Evolutionary conservation across 129 eudicot genomes (phyloP), one percentile per base, ranked within the genome.

Genomic region (Artemisia tridentata): DNA sequence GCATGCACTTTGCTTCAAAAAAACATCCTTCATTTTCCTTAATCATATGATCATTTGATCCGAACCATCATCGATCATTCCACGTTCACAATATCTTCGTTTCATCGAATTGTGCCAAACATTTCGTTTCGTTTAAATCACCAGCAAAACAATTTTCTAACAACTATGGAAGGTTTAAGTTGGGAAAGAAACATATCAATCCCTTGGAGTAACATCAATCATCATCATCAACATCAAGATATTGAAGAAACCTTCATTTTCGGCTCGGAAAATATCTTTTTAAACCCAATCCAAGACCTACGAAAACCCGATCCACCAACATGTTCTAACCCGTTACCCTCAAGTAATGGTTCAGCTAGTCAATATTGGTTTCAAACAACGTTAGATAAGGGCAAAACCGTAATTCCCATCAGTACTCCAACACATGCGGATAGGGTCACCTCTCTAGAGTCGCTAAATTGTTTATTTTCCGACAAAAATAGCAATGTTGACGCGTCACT

Each of bases 391-490:
- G 59, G 29, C 62, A 70, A 65, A 4, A 52, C 17, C 20, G 78
- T 61, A 43, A 64, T 72, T 65, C 67, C 65, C 2, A 57, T 20
- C 65, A 51, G 65, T 7, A 25, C 73, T 7, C 31, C 50, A 56
- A 38, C 45, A 1, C 45, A 38, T 38, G 45, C 10, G 45, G 45
- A 38, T 38, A 38, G 45, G 45, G 45, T 38, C 10, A 48, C 78
- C 59, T 20, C 96, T 38, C 68, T 87, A 52, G 96, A 84, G 13
- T 80, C 97, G 50, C 77, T 85, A 0, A 89, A 84, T 19, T 86
- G 92, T 67, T 57, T 88, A 61, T 65, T 85, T 5, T 86, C 93
- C 2, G 67, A 63, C 15, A 76, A 90, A 31, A 90, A 78, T 63
- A 90, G 85, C 81, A 74, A 59, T 65, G 64, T 82, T 0, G 79